phyloP scores from a whole-genome alignment of 306 rosid species.

The Rosa multiflora region DNA sequence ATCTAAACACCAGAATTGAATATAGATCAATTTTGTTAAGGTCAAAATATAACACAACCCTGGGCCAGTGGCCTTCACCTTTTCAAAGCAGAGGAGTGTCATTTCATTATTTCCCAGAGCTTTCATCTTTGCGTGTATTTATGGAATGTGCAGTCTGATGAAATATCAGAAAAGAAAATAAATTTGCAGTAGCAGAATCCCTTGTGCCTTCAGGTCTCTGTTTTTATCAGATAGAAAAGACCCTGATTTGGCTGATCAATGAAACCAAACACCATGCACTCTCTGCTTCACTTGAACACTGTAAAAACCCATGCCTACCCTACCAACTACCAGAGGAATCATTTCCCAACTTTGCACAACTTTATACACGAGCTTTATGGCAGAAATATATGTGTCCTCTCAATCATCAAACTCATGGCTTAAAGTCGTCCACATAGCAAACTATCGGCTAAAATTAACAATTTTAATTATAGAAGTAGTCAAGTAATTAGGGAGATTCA shows the following conservation, averaged over 20 bases:
- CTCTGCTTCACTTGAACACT: neutral
- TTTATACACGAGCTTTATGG: neutral
- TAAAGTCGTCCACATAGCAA: neutral
- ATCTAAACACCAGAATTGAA: neutral
- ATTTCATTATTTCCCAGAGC: neutral
- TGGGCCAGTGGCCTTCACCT: neutral
- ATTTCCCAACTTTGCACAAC: neutral
- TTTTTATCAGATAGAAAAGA: neutral
- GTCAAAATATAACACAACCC: neutral
- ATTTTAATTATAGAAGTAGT: neutral
- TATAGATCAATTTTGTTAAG: neutral
- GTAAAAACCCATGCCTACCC: neutral
- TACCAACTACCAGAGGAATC: neutral
- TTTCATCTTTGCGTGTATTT: conserved; percentile 9
- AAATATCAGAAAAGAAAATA: neutral
- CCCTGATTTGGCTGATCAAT: conserved; percentile 21
- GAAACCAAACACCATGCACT: neutral
- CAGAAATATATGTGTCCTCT: neutral
- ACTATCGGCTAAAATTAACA: neutral
- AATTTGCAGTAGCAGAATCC: neutral
- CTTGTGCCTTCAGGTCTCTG: neutral
- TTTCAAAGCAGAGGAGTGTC: neutral
- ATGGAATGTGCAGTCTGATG: conserved; percentile 6
- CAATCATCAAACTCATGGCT: neutral
- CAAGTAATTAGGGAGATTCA: neutral